Conservation (phyloP, 495 filamentous ascomycete genomes). For the Astrocystis sublimbata region DNA sequence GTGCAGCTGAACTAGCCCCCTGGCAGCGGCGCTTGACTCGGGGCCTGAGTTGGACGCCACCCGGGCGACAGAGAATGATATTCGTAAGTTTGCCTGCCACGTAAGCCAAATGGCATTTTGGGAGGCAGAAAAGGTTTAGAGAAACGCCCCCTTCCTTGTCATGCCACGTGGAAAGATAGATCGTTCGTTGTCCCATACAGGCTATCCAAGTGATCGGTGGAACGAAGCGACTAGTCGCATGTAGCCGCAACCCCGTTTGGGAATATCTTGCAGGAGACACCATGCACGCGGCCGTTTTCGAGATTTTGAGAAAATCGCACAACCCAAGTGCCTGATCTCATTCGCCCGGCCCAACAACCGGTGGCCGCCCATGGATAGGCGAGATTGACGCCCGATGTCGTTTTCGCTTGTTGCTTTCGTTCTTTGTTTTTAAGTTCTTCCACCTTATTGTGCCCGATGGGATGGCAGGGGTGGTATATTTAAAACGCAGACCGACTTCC, state of each 20-base stretch:
- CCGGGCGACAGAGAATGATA: no score
- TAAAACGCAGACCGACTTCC: background rate
- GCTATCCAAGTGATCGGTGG: no score
- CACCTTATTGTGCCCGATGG: no score
- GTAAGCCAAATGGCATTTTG: no score
- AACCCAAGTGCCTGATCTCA: background rate
- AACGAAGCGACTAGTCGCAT: background rate
- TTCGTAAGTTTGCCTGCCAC: no score
- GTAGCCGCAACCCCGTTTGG: background rate
- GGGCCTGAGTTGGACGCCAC: no score
- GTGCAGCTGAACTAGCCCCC: no score
- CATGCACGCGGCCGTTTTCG: background rate
- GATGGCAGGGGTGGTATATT: background rate
- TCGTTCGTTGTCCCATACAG: no score
- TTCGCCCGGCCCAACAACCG: background rate
- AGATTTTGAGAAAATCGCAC: background rate
- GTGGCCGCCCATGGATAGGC: background rate
- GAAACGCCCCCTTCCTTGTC: no score
- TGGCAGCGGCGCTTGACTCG: no score
- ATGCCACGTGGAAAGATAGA: no score
- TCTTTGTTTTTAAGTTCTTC: background rate
- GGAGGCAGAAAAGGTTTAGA: no score
- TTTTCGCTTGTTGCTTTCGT: constrained; percentile 1
- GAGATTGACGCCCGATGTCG: background rate
- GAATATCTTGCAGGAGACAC: background rate